Evolutionary conservation across 2,329 filamentous ascomycete species (phyloP).

Genomic region (Cryphonectria radicalis): DNA sequence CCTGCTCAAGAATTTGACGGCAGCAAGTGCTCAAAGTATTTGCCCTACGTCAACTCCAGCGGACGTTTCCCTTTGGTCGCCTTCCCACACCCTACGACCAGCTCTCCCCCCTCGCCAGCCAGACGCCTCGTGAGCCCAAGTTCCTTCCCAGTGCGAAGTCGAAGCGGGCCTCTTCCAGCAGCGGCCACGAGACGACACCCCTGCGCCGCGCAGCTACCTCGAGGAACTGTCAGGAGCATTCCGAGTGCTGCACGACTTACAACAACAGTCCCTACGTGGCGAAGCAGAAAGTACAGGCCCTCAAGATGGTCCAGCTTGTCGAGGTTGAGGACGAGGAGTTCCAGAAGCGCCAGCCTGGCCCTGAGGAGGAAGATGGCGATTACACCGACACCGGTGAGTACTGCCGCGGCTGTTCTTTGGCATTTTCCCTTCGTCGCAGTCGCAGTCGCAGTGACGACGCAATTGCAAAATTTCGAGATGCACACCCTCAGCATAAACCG

Average conservation of each 20-base stretch:
- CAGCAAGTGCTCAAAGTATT: neutral
- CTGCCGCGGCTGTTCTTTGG: neutral
- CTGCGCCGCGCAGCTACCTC: neutral
- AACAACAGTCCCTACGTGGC: neutral
- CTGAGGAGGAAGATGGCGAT: slow-evolving; percentile 86
- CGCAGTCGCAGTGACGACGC: slow-evolving; percentile 26
- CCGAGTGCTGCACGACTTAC: neutral
- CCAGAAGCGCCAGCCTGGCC: slow-evolving; percentile 68
- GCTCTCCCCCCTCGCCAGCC: neutral
- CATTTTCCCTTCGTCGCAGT: neutral
- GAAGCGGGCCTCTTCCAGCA: neutral
- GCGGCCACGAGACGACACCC: neutral
- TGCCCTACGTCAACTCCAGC: slow-evolving; percentile 12
- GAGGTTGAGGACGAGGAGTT: slow-evolving; percentile 98
- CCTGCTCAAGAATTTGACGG: slow-evolving; percentile 22
- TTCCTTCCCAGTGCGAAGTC: neutral
- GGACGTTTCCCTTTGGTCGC: neutral
- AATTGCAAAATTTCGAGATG: slow-evolving; percentile 26
- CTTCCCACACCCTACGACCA: neutral
- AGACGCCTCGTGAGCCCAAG: slow-evolving; percentile 4
- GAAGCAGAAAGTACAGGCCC: slow-evolving; percentile 16
- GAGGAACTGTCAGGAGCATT: neutral
- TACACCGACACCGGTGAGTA: slow-evolving; percentile 86
- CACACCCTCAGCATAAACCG: neutral
- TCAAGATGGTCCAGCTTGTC: slow-evolving; percentile 90